Base-by-base conservation (phyloP, 306 rosid species). In the Myrica gale region DNA sequence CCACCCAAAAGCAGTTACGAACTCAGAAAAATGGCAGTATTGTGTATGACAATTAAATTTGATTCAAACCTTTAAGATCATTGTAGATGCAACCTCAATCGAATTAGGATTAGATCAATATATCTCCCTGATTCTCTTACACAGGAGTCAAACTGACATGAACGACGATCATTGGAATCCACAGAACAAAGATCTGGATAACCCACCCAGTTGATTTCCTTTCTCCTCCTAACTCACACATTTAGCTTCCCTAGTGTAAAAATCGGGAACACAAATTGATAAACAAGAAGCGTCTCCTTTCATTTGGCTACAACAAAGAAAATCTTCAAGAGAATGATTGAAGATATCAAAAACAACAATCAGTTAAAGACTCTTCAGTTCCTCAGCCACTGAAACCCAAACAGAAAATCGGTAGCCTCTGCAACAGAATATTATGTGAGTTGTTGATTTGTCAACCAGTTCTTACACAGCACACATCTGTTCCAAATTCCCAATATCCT, bases 301-400 rank as follows among this genome's bases (percentile, higher is more conserved):
- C 58, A 81, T n/a, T 56, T 20, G 68, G 47, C 77, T 57, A 76
- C 76, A 52, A 23, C 19, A 70, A 53, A 58, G 23, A 19, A n/a
- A 51, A 41, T 70, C 73, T 76, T 71, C 67, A 76, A 45, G 74
- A 65, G 48, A 78, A 77, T 37, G 75, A 80, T 52, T 58, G 62
- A 74, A 13, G 62, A 42, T 47, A 72, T 50, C 68, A 51, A 66
- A 48, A 79, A 61, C 67, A 78, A 70, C 32, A 43, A 62, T n/a
- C 81, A 71, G 50, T 45, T 76, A 69, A 69, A 32, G 9, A 62
- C 66, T 78, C 78, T 53, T 41, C 79, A 54, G 41, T 72, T 81
- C 77, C 74, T 54, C 82, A 71, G 68, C 83, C 80, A 73, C 58
- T 13, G 37, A 48, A 81, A 79, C 39, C 81, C 80, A 73, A 72